Evolutionary conservation across 495 filamentous ascomycete genomes (phyloP), one percentile per base, ranked within the genome.

Genomic region (Mytilinidion resinicola): DNA sequence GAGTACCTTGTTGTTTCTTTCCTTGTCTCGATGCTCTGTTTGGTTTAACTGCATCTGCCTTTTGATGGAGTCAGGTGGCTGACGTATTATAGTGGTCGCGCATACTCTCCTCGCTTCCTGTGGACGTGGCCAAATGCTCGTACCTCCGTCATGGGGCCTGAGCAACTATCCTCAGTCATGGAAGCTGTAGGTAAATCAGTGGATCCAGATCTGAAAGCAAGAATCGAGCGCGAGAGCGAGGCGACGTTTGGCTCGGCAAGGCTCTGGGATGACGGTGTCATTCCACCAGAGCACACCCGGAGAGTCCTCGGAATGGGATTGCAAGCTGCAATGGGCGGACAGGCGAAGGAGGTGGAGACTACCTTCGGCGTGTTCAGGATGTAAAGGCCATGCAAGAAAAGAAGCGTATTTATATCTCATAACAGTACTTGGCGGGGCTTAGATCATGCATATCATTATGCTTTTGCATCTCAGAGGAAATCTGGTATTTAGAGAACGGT

Each of bases 101-200:
- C 93, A 1, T 98, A 96, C 73, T 82, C 82, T 4, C 93, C 93
- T 0, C 77, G 91, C 11, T 86, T 98, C 68, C 73, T 98, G 55
- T 98, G 89, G 84, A 95, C 93, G 83, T 98, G 93, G 93, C 95
- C 93, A 12, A 96, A 95, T 66, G 90, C 93, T 17, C 86, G 87
- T 64, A 92, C 96, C 59, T 89, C 87, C 8, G 93, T 98, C 56
- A 98, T 98, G 93, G 93, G 93, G 38, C 81, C 86, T 17, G 91
- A 96, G 76, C 93, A 98, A 75, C 78, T 98, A 14, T 87, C 85
- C 1, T 80, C 85, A 4, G 93, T 98, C 37, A 98, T 98, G 93
- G 86, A 90, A 74, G 86, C 91, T 2, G 95, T 98, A 0, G 91
- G 93, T 8, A 87, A 88, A 70, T 80, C 78, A 14, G 87, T 83